Base-by-base conservation (phyloP, 1,139 yeast genomes). In the Suhomyces maxii region DNA sequence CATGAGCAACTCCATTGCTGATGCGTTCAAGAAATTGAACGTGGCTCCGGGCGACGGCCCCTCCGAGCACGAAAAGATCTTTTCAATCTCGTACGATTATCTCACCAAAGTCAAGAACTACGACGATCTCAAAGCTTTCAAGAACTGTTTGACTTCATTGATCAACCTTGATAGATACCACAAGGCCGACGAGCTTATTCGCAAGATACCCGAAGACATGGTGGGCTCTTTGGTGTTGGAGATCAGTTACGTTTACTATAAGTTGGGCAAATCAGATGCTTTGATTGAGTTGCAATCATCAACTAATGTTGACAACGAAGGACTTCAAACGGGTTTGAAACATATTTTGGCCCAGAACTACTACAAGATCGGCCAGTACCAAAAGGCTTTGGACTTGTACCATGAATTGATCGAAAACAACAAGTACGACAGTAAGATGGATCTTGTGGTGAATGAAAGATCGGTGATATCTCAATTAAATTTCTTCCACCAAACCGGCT, bases 261-360 rank as follows among this genome's bases (percentile, higher is more conserved):
- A 88, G 60, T 62, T 83, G 40, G 84, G 83, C 43, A 69, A 73
- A 50, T 60, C 71, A 18, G 57, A 59, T 7, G 68, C 71, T 42
- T 71, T 83, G 46, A 69, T 70, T 7, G 63, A 69, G 30, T 66
- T 81, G 26, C 70, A 76, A 52, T 52, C 67, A 30, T 39, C 57
- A 23, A 56, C 61, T 12, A 52, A 61, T 3, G 61, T 52, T 31
- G 58, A 57, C 28, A 48, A 66, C 18, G 54, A 60, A 8, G 67
- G 55, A 1, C 42, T 58, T 13, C 53, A 56, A 10, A 45, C 50
- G 18, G 91, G 89, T 0, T 67, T 88, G 50, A 68, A 76, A 45
- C 96, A 90, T 62, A 76, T 89, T n/a, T 66, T 84, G 51, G 97
- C 97, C 0, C 99, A 91, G 67, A 82, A 83, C 51, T 79, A 77